These are phyloP conservation scores for Daucus carota DNA, from an alignment of 129 eudicot species.

Conservation along the genomic window DH1_v3.0 NC_030387.2:38504501-38505000, in stretches of 20 bases:
- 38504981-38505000: conserved; percentile 31
- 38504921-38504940: background rate
- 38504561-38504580: too few relatives aligned
- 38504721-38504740: background rate
- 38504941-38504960: background rate
- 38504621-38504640: too few relatives aligned
- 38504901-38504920: too few relatives aligned
- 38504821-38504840: background rate
- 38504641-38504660: too few relatives aligned
- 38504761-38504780: background rate
- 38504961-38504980: background rate
- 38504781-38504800: background rate
- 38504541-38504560: too few relatives aligned
- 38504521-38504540: too few relatives aligned
- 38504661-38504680: too few relatives aligned
- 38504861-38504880: background rate
- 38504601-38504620: too few relatives aligned
- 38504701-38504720: too few relatives aligned
- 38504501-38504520: too few relatives aligned
- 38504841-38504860: background rate
- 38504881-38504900: background rate
- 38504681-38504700: too few relatives aligned
- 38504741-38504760: background rate
- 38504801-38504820: background rate
- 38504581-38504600: too few relatives aligned